phyloP scores from a whole-genome alignment of 768 basidiomycete genomes.

The Cytidiella melzeri region DNA sequence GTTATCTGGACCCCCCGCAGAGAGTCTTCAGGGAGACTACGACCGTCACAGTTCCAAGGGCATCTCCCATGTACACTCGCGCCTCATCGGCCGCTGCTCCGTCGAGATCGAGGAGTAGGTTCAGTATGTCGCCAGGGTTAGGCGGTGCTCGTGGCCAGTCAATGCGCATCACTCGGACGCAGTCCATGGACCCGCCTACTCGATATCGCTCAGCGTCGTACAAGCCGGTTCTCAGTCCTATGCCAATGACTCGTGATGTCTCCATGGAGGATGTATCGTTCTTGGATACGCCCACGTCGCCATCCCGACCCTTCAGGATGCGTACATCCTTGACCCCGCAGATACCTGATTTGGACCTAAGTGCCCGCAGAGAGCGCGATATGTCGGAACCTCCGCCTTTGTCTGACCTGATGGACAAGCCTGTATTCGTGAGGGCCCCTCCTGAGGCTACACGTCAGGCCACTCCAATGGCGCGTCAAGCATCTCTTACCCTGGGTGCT shows the following conservation, averaged over 20 bases:
- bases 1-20: slow-evolving; percentile 28
- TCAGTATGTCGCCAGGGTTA: slow-evolving; percentile 12
- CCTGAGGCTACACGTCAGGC: slow-evolving; percentile 13
- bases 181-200: slow-evolving; percentile 61
- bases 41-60: background rate
- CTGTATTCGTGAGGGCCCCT: slow-evolving; percentile 65
- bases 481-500: slow-evolving; percentile 28
- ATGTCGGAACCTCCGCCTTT: slow-evolving; percentile 68
- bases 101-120: background rate
- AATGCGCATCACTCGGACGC: slow-evolving; percentile 42
- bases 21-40: slow-evolving; percentile 6
- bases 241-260: slow-evolving; percentile 32
- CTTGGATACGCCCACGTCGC: slow-evolving; percentile 43
- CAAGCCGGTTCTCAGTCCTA: slow-evolving; percentile 21
- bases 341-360: slow-evolving; percentile 39
- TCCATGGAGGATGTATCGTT: slow-evolving; percentile 36
- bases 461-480: slow-evolving; percentile 24
- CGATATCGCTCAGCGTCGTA: slow-evolving; percentile 7
- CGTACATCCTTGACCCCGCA: slow-evolving; percentile 70
- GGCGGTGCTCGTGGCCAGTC: slow-evolving; percentile 7
- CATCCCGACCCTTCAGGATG: slow-evolving; percentile 53
- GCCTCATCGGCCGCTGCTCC: slow-evolving; percentile 6
- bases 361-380: slow-evolving; percentile 40
- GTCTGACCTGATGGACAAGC: slow-evolving; percentile 53
- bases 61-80: slow-evolving; percentile 5